A percentile compares a stretch with the other conserved stretches of the same genome.
phyloP scores from a whole-genome alignment of 768 basidiomycete species.

The Pleurotus djamor region DNA sequence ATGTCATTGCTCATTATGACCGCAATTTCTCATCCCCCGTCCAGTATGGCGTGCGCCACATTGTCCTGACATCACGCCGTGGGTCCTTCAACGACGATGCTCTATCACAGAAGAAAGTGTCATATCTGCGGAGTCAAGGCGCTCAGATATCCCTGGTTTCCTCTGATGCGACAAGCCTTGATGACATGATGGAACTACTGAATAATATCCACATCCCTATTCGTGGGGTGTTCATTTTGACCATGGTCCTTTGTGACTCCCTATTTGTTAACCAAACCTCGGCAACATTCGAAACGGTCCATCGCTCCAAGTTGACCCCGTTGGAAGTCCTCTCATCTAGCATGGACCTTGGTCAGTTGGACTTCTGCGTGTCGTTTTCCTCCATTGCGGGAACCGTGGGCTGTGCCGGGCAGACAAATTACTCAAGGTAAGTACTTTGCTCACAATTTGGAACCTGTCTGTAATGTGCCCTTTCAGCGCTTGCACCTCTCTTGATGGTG shows the following conservation, averaged over 20 bases:
- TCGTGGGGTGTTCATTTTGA: constrained; percentile 28
- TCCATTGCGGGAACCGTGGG: constrained; percentile 29
- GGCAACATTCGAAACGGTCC: constrained; percentile 23
- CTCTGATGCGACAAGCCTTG: constrained; percentile 23
- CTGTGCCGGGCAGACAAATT: constrained; percentile 34
- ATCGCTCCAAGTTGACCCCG: constrained; percentile 23
- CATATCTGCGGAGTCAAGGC: constrained; percentile 22
- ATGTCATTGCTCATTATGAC: not conserved
- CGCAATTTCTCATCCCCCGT: not conserved
- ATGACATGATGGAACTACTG: constrained; percentile 17
- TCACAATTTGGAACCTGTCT: too few species aligned
- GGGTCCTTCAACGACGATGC: constrained; percentile 17
- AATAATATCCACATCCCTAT: constrained; percentile 18
- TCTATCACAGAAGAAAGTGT: constrained; percentile 21
- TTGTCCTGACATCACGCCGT: constrained; percentile 33
- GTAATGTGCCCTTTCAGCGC: constrained; percentile 18
- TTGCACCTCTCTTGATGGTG: constrained; percentile 26
- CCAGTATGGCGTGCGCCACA: constrained; percentile 31
- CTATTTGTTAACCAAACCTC: constrained; percentile 25
- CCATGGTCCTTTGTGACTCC: constrained; percentile 26
- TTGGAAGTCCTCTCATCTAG: constrained; percentile 20
- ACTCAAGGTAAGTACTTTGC: constrained; percentile 22
- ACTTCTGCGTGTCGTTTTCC: constrained; percentile 32
- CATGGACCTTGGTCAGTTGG: constrained; percentile 22
- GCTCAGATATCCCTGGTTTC: constrained; percentile 26